Evolutionary conservation across 139 green algal species (phyloP), one percentile per base, ranked within the genome.

Genomic region (Chlorella sp.): DNA sequence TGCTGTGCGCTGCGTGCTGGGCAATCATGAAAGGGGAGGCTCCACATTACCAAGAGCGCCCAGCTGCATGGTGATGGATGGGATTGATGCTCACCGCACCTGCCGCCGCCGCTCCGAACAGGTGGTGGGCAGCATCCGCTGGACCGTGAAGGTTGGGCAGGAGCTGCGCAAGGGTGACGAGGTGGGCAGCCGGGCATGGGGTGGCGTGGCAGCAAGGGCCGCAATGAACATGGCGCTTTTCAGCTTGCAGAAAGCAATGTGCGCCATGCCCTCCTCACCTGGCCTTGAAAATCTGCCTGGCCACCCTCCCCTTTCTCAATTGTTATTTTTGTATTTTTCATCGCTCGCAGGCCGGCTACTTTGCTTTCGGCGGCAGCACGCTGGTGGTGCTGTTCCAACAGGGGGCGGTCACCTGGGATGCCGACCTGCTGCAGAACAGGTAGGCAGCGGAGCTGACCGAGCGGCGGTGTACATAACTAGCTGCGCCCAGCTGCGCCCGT

Each of bases 311-410:
- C n/a, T n/a, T n/a, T n/a, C n/a, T n/a, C n/a, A n/a, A n/a, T n/a
- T 17, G 13, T 71, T 41, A 30, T 16, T 71, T n/a, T 36, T 5
- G 9, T 30, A 6, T 9, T 2, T 25, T 4, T 23, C 17, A 41
- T 28, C 34, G 20, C 23, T n/a, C n/a, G n/a, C 74, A 81, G 74
- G 32, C 25, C 5, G 90, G 90, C 41, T 93, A 86, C 74, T 93
- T 93, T 91, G 87, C 90, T 0, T 93, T 93, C 86, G 90, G 90
- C 17, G 90, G 90, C 38, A 81, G 39, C 65, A 93, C 90, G 3
- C 72, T 80, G 30, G 88, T 93, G 30, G 39, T 80, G 20, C 56
- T 92, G 63, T 91, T 92, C 63, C 57, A 82, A 44, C 69, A 78
- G 44, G 84, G 70, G 28, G 44, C 38, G 17, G 81, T 91, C 0